These are phyloP conservation scores for Raffaelea deltoideospora DNA, from an alignment of 2,329 filamentous ascomycete genomes.

Conservation along the genomic window DNA sequence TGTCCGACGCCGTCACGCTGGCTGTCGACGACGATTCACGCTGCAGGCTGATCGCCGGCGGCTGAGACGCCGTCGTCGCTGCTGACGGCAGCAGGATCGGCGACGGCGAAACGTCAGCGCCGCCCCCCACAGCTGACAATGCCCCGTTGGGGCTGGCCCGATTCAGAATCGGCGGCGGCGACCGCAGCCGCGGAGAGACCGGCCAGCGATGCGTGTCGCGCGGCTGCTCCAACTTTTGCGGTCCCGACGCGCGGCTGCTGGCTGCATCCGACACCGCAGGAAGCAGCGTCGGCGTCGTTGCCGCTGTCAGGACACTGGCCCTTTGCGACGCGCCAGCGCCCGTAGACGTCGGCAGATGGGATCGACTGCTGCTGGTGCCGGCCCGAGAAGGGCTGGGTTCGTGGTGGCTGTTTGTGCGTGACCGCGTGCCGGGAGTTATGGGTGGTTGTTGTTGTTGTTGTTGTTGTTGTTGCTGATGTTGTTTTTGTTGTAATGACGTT, in stretches of 20 bases:
- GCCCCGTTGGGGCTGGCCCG: too few relatives aligned
- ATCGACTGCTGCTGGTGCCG: slow-evolving; percentile 26
- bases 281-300: slow-evolving; percentile 51
- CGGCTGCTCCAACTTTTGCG: slow-evolving; percentile 45
- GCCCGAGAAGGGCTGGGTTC: slow-evolving; percentile 48
- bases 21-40: too few relatives aligned
- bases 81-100: slow-evolving; percentile 21
- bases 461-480: neutral
- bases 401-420: slow-evolving; percentile 49
- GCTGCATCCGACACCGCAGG: slow-evolving; percentile 42
- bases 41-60: too few relatives aligned
- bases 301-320: slow-evolving; percentile 42
- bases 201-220: slow-evolving; percentile 57
- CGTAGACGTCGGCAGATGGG: neutral
- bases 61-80: slow-evolving; percentile 21
- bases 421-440: slow-evolving; percentile 20
- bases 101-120: too few relatives aligned
- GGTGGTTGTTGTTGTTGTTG: neutral
- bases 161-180: slow-evolving; percentile 49
- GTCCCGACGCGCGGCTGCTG: slow-evolving; percentile 42
- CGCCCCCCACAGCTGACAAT: too few relatives aligned
- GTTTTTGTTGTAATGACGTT: neutral
- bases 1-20: slow-evolving; percentile 27
- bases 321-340: too few relatives aligned
- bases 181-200: slow-evolving; percentile 60